Base-by-base conservation (phyloP, 1,139 yeast genomes). In the Candida anutae region DNA sequence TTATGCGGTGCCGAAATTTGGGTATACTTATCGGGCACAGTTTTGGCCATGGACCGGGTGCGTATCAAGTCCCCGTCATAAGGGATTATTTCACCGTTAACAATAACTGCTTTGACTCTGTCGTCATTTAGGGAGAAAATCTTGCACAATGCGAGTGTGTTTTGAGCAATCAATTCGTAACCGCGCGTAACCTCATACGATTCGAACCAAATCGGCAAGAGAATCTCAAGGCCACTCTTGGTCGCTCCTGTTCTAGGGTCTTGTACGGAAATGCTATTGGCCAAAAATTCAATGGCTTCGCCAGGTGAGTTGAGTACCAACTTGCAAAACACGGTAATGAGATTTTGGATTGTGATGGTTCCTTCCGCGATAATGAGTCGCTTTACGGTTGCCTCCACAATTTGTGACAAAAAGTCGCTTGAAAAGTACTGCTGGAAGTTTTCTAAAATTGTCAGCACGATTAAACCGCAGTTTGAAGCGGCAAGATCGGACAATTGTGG, bases 131-230 rank as follows among this genome's bases (percentile, higher is more conserved):
- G 55, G 15, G 74, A 60, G 40, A 67, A 85, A 0, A 88, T 58
- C 33, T 72, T 70, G 16, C 75, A 74, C 25, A 90, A 60, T 0
- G 96, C 95, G 23, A 72, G 49, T 4, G 84, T 70, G 45, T 83
- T 83, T 33, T 74, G 75, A 37, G 71, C 67, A 31, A 88, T 84
- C 35, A 74, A 76, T 22, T 77, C 82, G 35, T 71, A 77, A 0
- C 96, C 96, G 34, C 93, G 62, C 25, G 88, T 69, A 1, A 80
- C 75, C 43, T 83, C 93, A 53, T 83, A 88, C 2, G 87, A 72
- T 21, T 74, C 74, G 28, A 88, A 69, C 96, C 97, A 88, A 30
- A 81, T 77, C 4, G 79, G 78, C 27, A 83, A 47, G 2, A 79
- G 71, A 3, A 60, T 49, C 6, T 52, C 49, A 11, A 79, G 48